Evolutionary conservation across 2,329 filamentous ascomycete species (phyloP).

Genomic region (Penicillium hordei): DNA sequence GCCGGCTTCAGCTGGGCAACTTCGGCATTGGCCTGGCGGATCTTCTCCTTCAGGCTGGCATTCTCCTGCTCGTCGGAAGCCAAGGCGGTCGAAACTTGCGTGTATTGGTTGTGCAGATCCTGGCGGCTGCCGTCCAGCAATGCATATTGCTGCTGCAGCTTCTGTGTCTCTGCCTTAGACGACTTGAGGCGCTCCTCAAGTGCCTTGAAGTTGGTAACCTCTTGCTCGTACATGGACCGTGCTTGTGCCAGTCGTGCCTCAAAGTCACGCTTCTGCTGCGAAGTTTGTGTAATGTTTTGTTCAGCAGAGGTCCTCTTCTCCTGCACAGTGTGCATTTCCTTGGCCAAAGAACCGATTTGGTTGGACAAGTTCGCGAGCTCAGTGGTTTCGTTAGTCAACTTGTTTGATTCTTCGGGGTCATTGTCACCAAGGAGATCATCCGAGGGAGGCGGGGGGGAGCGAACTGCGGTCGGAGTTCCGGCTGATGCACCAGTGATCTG

Average conservation of each 20-base stretch:
- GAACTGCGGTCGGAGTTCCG: conserved; percentile 30
- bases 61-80: conserved; percentile 91
- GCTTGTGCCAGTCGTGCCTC: conserved; percentile 85
- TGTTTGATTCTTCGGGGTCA: conserved; percentile 84
- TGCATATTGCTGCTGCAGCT: conserved; percentile 79
- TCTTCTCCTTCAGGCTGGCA: conserved; percentile 77
- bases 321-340: conserved; percentile 92
- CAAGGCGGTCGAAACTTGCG: conserved; percentile 69
- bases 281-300: conserved; percentile 76
- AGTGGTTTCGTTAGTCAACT: conserved; percentile 81
- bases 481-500: conserved; percentile 69
- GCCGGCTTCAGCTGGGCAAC: conserved; percentile 82
- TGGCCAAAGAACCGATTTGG: conserved; percentile 85
- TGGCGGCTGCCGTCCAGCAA: conserved; percentile 77
- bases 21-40: conserved; percentile 77
- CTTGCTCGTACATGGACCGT: conserved; percentile 85
- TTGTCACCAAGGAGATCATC: conserved; percentile 91
- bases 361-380: conserved; percentile 96
- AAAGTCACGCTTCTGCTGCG: conserved; percentile 86
- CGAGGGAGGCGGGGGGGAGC: conserved; percentile 54
- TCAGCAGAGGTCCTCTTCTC: conserved; percentile 76
- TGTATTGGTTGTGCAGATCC: conserved; percentile 80
- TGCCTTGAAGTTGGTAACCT: conserved; percentile 79
- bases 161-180: conserved; percentile 77
- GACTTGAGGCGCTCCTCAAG: conserved; percentile 78